Evolutionary conservation across 805 yeast genomes (phyloP), one percentile per base, ranked within the genome.

Genomic region (Vanderwaltozyma verrucispora): DNA sequence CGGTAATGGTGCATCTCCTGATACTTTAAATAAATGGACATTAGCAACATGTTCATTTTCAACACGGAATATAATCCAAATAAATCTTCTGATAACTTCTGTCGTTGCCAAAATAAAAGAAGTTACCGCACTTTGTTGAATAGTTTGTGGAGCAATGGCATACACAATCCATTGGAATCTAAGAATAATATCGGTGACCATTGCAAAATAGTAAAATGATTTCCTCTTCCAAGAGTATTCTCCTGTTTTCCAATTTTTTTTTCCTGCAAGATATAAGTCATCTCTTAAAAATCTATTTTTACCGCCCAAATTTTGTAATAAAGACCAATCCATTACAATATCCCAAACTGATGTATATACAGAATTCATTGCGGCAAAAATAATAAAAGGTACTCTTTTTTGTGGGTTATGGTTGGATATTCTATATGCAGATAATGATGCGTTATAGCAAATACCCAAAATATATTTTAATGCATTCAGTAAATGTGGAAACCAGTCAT

Each of bases 11-110:
- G 85, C 65, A 43, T 89, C 96, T 40, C 94, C 75, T 9, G 94
- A 79, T 0, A 96, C 97, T 45, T 94, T 71, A 59, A 79, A 83
- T 31, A 86, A 63, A 38, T 76, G 77, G 10, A 87, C 95, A 54
- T 89, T 89, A 1, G 96, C 78, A 33, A 88, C 80, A 59, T 92
- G 98, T 59, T 92, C 97, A 60, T 92, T 92, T 50, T 92, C 98
- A 72, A 92, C 81, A 63, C 98, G 77, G 65, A 92, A 80, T 34
- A 83, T 73, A 7, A 86, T 69, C 98, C 98, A 92, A 12, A 89
- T 64, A 48, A 85, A 81, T 53, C 98, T 69, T 54, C 98, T 71
- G 2, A 82, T 25, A 3, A 86, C 60, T 59, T 92, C 98, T 0
- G 92, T 85, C 21, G 83, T 46, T 0, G 94, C 95, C 34, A 92